Percentiles rank a stretch among this genome's conserved stretches.
Evolutionary conservation across 441 rosid genomes (phyloP).

Genomic region (Daphne laureola): DNA sequence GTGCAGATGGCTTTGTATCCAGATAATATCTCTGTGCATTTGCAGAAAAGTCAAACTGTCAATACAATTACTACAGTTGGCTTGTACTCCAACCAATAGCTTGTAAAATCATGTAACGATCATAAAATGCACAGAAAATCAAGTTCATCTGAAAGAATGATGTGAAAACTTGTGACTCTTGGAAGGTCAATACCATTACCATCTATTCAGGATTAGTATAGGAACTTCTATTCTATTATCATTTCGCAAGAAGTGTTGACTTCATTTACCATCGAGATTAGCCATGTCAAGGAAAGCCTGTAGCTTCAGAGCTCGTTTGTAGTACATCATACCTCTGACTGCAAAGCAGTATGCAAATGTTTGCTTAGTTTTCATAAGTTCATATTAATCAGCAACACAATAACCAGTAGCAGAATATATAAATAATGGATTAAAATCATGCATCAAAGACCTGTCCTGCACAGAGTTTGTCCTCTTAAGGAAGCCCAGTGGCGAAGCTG

Average conservation of each 20-base stretch:
- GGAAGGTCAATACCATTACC: background rate
- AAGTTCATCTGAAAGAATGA: background rate
- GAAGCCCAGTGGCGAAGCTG: constrained; percentile 99
- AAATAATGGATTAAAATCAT: constrained; percentile 11
- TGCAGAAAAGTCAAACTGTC: constrained; percentile 14
- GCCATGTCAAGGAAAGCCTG: constrained; percentile 99
- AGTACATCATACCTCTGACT: constrained; percentile 99
- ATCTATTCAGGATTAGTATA: background rate
- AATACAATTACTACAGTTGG: background rate
- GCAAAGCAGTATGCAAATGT: constrained; percentile 21
- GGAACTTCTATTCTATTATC: background rate
- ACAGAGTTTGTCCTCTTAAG: constrained; percentile 93
- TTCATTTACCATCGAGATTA: constrained; percentile 52
- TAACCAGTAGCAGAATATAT: constrained; percentile 4
- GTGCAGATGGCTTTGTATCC: constrained; percentile 85
- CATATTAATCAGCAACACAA: constrained; percentile 9
- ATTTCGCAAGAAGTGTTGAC: no score
- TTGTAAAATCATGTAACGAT: background rate
- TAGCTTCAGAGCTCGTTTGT: constrained; percentile 90
- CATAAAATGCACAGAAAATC: constrained; percentile 5
- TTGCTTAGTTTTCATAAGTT: no score
- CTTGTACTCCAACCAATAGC: background rate
- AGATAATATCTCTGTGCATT: constrained; percentile 72
- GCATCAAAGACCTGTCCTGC: constrained; percentile 72
- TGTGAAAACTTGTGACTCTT: no score